These are phyloP conservation scores for Dalbergia cultrata DNA, from an alignment of 306 rosid species.

Conservation along the genomic window DNA sequence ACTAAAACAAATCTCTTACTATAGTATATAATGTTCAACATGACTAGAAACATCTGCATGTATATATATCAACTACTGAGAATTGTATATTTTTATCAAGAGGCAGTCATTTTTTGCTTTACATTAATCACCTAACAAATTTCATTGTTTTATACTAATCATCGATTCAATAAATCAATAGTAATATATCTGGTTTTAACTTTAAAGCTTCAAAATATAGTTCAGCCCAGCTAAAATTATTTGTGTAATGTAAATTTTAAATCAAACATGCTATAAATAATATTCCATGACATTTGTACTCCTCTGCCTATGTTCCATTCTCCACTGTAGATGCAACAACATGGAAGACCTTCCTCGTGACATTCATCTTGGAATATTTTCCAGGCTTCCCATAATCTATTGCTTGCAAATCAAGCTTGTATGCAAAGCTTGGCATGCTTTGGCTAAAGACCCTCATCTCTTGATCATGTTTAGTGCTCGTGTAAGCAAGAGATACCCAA, in stretches of 20 bases:
- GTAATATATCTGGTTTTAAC: no score
- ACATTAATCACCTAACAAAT: no score
- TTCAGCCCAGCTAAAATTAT: no score
- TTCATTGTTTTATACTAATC: not conserved
- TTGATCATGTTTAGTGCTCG: not conserved
- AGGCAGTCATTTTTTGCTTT: no score
- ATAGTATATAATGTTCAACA: no score
- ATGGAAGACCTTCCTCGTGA: constrained; percentile 35
- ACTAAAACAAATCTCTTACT: no score
- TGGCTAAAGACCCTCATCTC: constrained; percentile 1
- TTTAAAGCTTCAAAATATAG: no score
- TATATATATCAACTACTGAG: not conserved
- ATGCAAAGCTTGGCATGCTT: constrained; percentile 18
- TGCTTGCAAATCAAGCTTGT: not conserved
- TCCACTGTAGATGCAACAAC: not conserved
- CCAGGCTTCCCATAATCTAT: constrained; percentile 22
- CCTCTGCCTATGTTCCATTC: not conserved
- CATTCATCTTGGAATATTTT: no score
- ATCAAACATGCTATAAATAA: not conserved
- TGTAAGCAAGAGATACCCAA: constrained; percentile 23
- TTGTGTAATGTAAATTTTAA: no score
- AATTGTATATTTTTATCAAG: no score
- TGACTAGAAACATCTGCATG: no score
- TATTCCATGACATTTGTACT: not conserved
- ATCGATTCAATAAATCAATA: not conserved